Base-by-base conservation (phyloP, 345 rosid species). In the Draba incana region DNA sequence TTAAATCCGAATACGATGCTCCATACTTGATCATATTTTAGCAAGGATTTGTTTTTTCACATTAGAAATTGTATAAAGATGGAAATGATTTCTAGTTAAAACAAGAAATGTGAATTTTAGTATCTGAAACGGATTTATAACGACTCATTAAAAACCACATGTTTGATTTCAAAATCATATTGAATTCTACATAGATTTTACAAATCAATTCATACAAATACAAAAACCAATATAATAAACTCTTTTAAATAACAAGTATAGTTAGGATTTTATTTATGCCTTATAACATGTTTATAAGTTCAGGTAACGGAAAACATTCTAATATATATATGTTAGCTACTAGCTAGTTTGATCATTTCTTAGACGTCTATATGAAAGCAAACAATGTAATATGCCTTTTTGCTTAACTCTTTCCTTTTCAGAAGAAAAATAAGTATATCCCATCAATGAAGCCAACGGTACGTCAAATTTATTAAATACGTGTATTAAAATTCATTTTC, bases 401-500 rank as follows among this genome's bases (percentile, higher is more conserved):
- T 28, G 30, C 58, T 59, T 3, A 15, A 30, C 69, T 20, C 48
- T 38, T 10, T 33, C 11, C 57, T 47, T 60, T 54, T 71, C 94
- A 89, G 96, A 85, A 78, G 75, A 79, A 46, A 50, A 70, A 55
- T 46, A 84, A 81, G 61, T 79, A 81, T 56, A 68, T 79, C 28
- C 86, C 88, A 46, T 75, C 78, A 52, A 80, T 85, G 84, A 92
- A 90, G 72, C 97, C 98, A 53, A 92, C 97, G 42, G 98, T 88
- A 67, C 76, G 85, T 75, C 3, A 23, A 20, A 16, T 37, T 2
- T 9, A 28, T 31, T 5, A 3, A 4, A 14, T 25, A 27, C 16
- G 38, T 4, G 3, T 49, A 25, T 31, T 48, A 33, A 4, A 38
- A 47, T 15, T 27, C 24, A 8, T 14, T 0, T 25, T 62, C 2